Conservation (phyloP, 768 basidiomycete species). For the Boletellus emodensis region DNA sequence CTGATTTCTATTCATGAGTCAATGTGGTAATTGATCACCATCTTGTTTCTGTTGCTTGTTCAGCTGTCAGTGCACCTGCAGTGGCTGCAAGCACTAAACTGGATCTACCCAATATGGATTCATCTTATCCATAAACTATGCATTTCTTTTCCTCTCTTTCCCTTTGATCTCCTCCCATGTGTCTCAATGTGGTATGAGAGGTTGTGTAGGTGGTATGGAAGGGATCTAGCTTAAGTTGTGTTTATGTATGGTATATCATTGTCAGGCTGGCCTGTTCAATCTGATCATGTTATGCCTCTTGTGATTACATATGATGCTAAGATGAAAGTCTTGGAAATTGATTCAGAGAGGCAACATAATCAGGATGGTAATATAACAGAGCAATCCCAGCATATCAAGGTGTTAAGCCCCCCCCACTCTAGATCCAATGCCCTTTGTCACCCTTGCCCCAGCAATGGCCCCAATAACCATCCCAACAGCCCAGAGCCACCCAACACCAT, state of each 20-base stretch:
- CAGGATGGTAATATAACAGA: too few species aligned
- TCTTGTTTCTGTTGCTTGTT: not conserved
- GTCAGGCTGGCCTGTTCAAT: not conserved
- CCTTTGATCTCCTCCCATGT: too few species aligned
- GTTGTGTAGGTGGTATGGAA: not conserved
- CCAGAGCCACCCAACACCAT: conserved; percentile 15
- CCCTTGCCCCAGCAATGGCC: conserved; percentile 8
- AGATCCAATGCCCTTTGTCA: conserved; percentile 6
- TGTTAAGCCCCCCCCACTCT: too few species aligned
- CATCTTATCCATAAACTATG: too few species aligned
- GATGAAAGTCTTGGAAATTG: too few species aligned
- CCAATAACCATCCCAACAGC: conserved; percentile 8
- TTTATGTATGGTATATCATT: not conserved
- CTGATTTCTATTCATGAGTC: not conserved
- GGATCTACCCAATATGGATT: too few species aligned
- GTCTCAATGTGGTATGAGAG: too few species aligned
- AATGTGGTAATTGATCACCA: too few species aligned
- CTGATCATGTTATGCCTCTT: not conserved
- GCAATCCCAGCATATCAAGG: too few species aligned
- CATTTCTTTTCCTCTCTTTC: too few species aligned
- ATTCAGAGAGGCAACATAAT: too few species aligned
- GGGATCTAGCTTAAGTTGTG: not conserved
- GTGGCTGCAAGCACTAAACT: conserved; percentile 18
- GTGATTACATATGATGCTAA: too few species aligned
- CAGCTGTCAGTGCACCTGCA: conserved; percentile 18